Percentiles rank a stretch among this genome's conserved stretches.
Conservation (phyloP, 1,284 basidiomycete species). For the Caloboletus inedulis region DNA sequence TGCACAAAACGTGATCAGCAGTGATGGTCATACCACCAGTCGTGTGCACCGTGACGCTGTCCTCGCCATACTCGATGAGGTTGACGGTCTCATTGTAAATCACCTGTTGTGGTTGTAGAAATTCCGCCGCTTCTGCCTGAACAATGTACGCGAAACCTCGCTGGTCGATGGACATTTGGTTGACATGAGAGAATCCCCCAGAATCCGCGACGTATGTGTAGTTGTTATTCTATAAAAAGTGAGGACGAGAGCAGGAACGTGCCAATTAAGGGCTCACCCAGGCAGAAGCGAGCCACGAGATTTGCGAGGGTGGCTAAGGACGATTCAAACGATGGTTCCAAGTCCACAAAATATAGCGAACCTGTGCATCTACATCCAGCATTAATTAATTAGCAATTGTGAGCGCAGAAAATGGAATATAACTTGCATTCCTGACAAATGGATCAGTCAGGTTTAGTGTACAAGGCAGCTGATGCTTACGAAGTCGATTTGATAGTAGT, state of each 20-base stretch:
- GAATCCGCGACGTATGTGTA: conserved; percentile 56
- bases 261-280: conserved; percentile 42
- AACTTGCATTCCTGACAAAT: conserved; percentile 25
- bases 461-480: conserved; percentile 9
- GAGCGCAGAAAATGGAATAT: background rate
- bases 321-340: background rate
- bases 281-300: conserved; percentile 58
- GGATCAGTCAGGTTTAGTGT: background rate
- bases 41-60: conserved; percentile 46
- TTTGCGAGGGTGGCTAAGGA: conserved; percentile 54
- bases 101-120: conserved; percentile 45
- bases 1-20: conserved; percentile 57
- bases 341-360: background rate
- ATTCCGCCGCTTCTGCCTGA: conserved; percentile 52
- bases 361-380: conserved; percentile 25
- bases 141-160: conserved; percentile 59
- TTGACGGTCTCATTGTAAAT: conserved; percentile 53
- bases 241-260: background rate
- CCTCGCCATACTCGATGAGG: conserved; percentile 45
- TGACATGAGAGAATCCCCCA: conserved; percentile 58
- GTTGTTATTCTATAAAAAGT: conserved; percentile 50
- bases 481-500: conserved; percentile 52
- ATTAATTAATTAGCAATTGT: conserved; percentile 6
- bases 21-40: conserved; percentile 42
- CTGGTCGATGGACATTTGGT: conserved; percentile 56